Percentiles rank a stretch among this genome's conserved stretches.
Evolutionary conservation across 768 basidiomycete species (phyloP).

Genomic region (Leccinellum luteum): DNA sequence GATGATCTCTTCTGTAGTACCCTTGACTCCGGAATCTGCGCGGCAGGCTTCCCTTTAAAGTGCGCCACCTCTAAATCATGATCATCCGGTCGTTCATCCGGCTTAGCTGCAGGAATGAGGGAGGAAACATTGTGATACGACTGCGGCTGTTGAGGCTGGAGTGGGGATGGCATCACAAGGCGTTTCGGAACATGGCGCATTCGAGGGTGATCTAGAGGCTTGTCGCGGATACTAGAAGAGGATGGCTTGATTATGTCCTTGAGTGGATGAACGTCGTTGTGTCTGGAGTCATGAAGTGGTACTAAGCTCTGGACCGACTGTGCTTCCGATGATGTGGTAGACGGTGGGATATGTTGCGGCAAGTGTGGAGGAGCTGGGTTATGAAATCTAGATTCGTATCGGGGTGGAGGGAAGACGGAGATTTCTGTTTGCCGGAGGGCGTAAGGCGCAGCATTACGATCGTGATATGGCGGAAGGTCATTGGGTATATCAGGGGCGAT

Average conservation of each 20-base stretch:
- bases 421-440: constrained; percentile 11
- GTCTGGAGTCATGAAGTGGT: constrained; percentile 1
- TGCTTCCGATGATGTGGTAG: constrained; percentile 2
- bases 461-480: constrained; percentile 7
- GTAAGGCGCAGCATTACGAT: constrained; percentile 13
- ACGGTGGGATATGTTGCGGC: constrained; percentile 4
- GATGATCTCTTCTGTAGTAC: constrained; percentile 25
- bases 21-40: constrained; percentile 17
- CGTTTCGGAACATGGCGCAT: constrained; percentile 52
- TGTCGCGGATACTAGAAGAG: constrained; percentile 6
- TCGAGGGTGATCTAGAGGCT: constrained; percentile 16
- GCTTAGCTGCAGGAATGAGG: not conserved
- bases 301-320: constrained; percentile 1
- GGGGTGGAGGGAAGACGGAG: constrained; percentile 22
- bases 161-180: constrained; percentile 72
- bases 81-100: constrained; percentile 5
- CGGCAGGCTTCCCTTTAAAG: constrained; percentile 5
- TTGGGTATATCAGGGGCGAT: constrained; percentile 7
- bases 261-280: constrained; percentile 8
- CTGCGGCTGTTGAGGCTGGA: constrained; percentile 39
- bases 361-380: constrained; percentile 9
- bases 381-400: constrained; percentile 14
- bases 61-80: not conserved
- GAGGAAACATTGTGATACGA: constrained; percentile 15
- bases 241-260: constrained; percentile 3